These are phyloP conservation scores for Dianthus caryophyllus DNA, from an alignment of 148 eudicot genomes.

Conservation along the genomic window DNA sequence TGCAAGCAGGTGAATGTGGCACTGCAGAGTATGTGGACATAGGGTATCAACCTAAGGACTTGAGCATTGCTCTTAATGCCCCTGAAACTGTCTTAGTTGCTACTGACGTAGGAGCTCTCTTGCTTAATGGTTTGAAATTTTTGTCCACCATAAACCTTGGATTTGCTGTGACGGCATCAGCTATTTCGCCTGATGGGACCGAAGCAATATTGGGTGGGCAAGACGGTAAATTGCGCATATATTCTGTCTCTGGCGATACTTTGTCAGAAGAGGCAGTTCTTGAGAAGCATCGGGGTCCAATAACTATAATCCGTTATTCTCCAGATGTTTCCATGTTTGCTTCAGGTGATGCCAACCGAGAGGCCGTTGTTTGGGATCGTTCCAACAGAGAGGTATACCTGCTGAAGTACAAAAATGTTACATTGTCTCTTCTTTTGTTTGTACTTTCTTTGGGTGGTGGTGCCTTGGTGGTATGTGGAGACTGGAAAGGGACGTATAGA, in stretches of 20 bases:
- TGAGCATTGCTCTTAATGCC: conserved; percentile 60
- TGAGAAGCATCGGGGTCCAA: conserved; percentile 87
- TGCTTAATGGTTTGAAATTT: conserved; percentile 61
- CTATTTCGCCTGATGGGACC: conserved; percentile 74
- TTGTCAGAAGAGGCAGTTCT: conserved; percentile 76
- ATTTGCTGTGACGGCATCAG: conserved; percentile 71
- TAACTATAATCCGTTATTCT: conserved; percentile 80
- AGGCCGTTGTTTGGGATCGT: conserved; percentile 96
- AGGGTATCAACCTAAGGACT: conserved; percentile 83
- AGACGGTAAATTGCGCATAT: conserved; percentile 84
- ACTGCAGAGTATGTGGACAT: conserved; percentile 62
- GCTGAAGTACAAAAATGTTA: not conserved
- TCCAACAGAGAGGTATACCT: conserved; percentile 62
- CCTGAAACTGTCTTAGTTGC: conserved; percentile 68
- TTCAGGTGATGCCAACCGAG: conserved; percentile 86
- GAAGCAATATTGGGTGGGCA: conserved; percentile 84
- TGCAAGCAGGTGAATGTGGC: conserved; percentile 63
- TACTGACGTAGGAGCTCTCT: conserved; percentile 67
- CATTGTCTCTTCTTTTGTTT: not conserved
- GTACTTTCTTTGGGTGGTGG: not conserved
- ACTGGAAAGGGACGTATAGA: not conserved
- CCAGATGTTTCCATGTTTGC: conserved; percentile 92
- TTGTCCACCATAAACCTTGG: conserved; percentile 64
- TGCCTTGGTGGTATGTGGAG: not conserved
- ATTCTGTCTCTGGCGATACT: conserved; percentile 64